Evolutionary conservation across 306 rosid genomes (phyloP), one percentile per base, ranked within the genome.

Genomic region (Alnus glutinosa): DNA sequence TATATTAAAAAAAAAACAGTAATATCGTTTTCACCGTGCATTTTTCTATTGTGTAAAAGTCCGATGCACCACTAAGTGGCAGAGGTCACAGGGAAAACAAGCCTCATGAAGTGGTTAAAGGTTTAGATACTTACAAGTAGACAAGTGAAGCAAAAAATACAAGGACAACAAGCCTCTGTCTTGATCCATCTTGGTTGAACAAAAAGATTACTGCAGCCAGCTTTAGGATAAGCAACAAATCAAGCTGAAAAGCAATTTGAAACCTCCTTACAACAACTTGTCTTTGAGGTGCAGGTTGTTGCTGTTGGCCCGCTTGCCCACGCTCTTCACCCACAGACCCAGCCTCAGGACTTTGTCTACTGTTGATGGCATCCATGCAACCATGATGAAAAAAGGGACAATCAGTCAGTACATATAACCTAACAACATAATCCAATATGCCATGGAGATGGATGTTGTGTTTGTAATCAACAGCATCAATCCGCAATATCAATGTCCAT

Each of bases 101-200:
- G 36, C 32, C 52, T 75, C 3, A 9, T 57, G 59, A 70, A 52
- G 34, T 67, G 47, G 34, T 37, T 9, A 50, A 30, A 46, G 62
- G 75, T 74, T 49, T 7, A 42, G 57, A 77, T 47, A 85, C 98
- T 95, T 85, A 95, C 99, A 95, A 83, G 80, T 95, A 95, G 76
- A 95, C 88, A 63, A 93, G 61, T 71, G 90, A 83, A 79, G 99
- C 99, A 63, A 85, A 90, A 32, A 95, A 83, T 83, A 95, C 94
- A 13, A 95, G 98, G 70, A 89, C 86, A 82, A 79, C 39, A 78
- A 93, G 95, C 92, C 97, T 91, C 83, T 95, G 98, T 79, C 93
- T 89, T 30, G 99, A 95, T 66, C 98, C 99, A 83, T 95, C 98
- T 93, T 95, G 99, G 84, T 93, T 90, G 89, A 95, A 93, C 84